phyloP scores from a whole-genome alignment of 75 land plant genomes.

The Selaginella moellendorffii region DNA sequence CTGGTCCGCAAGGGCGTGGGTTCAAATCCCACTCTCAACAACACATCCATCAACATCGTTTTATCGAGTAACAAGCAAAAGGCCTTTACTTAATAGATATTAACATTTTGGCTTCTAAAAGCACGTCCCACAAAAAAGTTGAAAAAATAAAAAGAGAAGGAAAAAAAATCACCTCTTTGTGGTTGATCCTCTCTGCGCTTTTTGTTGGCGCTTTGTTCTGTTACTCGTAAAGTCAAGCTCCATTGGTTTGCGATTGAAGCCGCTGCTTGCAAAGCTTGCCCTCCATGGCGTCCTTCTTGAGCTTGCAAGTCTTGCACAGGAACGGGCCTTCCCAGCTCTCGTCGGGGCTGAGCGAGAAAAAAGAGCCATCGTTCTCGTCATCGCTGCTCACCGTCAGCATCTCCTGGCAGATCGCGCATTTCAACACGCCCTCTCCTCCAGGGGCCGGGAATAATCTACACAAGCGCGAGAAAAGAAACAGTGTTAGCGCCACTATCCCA shows the following conservation, averaged over 20 bases:
- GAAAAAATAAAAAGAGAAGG: too few relatives aligned
- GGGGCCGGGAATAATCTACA: conserved; percentile 14
- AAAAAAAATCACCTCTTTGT: too few relatives aligned
- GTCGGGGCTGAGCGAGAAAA: conserved; percentile 40
- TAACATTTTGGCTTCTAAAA: too few relatives aligned
- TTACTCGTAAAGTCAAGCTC: too few relatives aligned
- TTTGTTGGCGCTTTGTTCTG: too few relatives aligned
- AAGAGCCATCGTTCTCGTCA: conserved; percentile 72
- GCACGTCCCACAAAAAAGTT: too few relatives aligned
- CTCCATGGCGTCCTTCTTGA: conserved; percentile 83
- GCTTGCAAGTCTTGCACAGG: conserved; percentile 54
- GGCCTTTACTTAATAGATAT: too few relatives aligned
- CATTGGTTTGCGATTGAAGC: too few relatives aligned
- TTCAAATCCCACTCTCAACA: conserved; percentile 92
- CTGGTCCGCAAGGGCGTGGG: conserved; percentile 99
- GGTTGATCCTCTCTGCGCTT: too few relatives aligned
- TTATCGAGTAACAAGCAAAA: too few relatives aligned
- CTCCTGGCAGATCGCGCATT: conserved; percentile 70
- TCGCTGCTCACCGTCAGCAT: conserved; percentile 52
- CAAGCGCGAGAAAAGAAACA: neutral
- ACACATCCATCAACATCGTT: too few relatives aligned
- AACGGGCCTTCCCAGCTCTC: conserved; percentile 81
- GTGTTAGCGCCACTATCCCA: neutral
- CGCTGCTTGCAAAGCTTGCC: conserved; percentile 13
- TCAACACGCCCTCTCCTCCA: conserved; percentile 34